phyloP scores from a whole-genome alignment of 805 yeast genomes.

The Cyberlindnera nakhonratchasimensis region DNA sequence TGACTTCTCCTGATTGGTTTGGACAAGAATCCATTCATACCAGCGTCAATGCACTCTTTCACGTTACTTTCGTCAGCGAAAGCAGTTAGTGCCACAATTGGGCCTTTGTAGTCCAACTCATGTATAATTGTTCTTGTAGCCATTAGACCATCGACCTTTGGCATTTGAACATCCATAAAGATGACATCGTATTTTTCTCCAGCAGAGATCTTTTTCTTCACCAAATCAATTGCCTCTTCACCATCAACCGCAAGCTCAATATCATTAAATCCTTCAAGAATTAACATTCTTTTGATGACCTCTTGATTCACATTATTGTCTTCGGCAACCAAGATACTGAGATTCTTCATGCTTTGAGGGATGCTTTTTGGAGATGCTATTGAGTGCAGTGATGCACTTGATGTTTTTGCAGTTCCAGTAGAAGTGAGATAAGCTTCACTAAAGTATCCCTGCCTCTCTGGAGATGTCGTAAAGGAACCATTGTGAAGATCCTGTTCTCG shows the following conservation, averaged over 20 bases:
- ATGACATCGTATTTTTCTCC: slow-evolving; percentile 59
- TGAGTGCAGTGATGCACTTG: slow-evolving; percentile 6
- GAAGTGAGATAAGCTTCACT: slow-evolving; percentile 29
- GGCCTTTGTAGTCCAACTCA: slow-evolving; percentile 57
- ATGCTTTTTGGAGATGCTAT: slow-evolving; percentile 3
- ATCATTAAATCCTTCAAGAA: slow-evolving; percentile 71
- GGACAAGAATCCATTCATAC: slow-evolving; percentile 88
- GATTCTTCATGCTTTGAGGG: slow-evolving; percentile 3
- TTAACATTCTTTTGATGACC: slow-evolving; percentile 85
- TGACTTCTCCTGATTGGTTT: slow-evolving; percentile 81
- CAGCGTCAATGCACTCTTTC: slow-evolving; percentile 79
- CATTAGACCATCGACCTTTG: slow-evolving; percentile 81
- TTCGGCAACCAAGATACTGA: slow-evolving; percentile 79
- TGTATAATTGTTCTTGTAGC: slow-evolving; percentile 80
- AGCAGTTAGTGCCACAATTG: slow-evolving; percentile 93
- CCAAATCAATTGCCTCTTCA: slow-evolving; percentile 73
- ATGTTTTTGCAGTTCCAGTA: slow-evolving; percentile 37
- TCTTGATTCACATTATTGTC: slow-evolving; percentile 94
- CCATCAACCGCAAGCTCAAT: slow-evolving; percentile 88
- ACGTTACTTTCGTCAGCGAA: slow-evolving; percentile 92
- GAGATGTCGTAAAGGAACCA: slow-evolving; percentile 12
- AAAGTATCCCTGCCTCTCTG: slow-evolving; percentile 16
- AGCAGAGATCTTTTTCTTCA: slow-evolving; percentile 32
- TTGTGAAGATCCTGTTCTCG: neutral
- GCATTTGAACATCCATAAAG: slow-evolving; percentile 98